A percentile compares a stretch with the other conserved stretches of the same genome.
These are phyloP conservation scores for Podaxis sp. DNA, from an alignment of 768 basidiomycete species.

Conservation along the genomic window DNA sequence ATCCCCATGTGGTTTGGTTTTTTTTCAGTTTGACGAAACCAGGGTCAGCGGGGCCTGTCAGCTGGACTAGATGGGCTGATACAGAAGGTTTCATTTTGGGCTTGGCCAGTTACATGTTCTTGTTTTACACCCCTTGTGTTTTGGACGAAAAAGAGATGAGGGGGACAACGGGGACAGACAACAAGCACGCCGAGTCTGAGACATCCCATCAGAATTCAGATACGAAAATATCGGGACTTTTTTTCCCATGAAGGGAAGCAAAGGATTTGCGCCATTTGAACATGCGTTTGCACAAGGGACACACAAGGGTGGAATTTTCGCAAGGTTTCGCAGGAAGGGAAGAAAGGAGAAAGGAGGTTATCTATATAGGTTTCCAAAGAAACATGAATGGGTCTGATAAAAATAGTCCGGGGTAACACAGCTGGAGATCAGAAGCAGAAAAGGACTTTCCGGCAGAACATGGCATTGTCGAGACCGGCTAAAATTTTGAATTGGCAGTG, in stretches of 20 bases:
- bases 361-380: neutral
- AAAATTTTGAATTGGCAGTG: neutral
- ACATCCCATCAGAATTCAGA: constrained; percentile 2
- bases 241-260: neutral
- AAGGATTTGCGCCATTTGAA: neutral
- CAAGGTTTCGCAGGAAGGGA: neutral
- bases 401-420: constrained; percentile 1
- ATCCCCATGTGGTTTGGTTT: neutral
- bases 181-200: neutral
- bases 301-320: neutral
- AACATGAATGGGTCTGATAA: neutral
- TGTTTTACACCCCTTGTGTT: neutral
- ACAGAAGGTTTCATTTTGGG: neutral
- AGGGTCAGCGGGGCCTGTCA: neutral
- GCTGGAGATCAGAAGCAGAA: constrained; percentile 9
- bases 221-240: constrained; percentile 3
- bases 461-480: neutral
- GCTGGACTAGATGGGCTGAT: neutral
- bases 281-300: neutral
- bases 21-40: neutral
- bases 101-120: neutral
- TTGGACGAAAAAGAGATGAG: neutral
- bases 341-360: neutral
- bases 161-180: neutral
- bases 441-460: neutral